These are phyloP conservation scores for Pseudogymnoascus sp. DNA, from an alignment of 2,329 filamentous ascomycete genomes.

Conservation along the genomic window DNA sequence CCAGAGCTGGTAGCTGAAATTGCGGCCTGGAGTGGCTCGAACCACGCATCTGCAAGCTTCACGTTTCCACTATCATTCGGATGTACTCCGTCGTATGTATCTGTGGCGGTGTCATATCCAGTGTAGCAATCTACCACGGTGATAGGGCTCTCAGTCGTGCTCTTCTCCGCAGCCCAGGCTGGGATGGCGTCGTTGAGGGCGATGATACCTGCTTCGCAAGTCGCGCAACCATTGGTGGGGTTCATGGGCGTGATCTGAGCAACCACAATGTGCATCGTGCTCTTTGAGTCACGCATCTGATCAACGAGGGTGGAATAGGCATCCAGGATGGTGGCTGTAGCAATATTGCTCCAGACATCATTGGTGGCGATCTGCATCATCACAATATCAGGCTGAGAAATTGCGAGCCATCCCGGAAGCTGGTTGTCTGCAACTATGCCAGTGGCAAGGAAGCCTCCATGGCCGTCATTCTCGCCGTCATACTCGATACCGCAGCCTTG, in stretches of 20 bases:
- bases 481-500: slow-evolving; percentile 31
- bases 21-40: slow-evolving; percentile 1
- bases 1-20: not conserved
- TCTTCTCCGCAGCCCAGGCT: slow-evolving; percentile 24
- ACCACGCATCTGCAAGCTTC: slow-evolving; percentile 27
- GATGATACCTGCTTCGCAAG: slow-evolving; percentile 21
- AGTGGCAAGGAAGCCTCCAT: slow-evolving; percentile 33
- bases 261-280: slow-evolving; percentile 32
- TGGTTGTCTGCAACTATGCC: slow-evolving; percentile 32
- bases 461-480: slow-evolving; percentile 38
- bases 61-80: slow-evolving; percentile 27
- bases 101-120: slow-evolving; percentile 24
- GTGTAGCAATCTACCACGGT: slow-evolving; percentile 30
- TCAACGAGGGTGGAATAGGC: slow-evolving; percentile 32
- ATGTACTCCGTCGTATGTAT: slow-evolving; percentile 29
- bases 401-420: slow-evolving; percentile 32
- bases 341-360: slow-evolving; percentile 32
- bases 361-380: slow-evolving; percentile 39
- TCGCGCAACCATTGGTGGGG: slow-evolving; percentile 20
- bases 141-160: slow-evolving; percentile 24
- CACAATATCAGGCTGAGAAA: slow-evolving; percentile 34
- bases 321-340: slow-evolving; percentile 27
- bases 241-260: slow-evolving; percentile 30
- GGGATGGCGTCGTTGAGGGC: slow-evolving; percentile 25
- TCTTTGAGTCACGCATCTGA: slow-evolving; percentile 35